Evolutionary conservation across 495 filamentous ascomycete genomes (phyloP).

Genomic region (Xylaria intraflava): DNA sequence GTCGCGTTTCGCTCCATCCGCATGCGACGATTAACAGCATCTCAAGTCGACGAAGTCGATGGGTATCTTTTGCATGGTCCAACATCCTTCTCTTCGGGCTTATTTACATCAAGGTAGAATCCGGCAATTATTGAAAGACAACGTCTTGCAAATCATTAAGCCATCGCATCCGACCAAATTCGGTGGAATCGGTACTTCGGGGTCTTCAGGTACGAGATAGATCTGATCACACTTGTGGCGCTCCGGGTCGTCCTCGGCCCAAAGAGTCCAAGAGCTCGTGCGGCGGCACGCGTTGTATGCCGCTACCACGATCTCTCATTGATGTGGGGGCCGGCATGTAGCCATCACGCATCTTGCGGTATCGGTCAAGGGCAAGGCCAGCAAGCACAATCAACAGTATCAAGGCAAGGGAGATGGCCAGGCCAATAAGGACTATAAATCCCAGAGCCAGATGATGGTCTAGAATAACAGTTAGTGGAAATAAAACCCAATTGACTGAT

Average conservation of each 20-base stretch:
- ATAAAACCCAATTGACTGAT: constrained; percentile 20
- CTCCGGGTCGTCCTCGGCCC: constrained; percentile 32
- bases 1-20: constrained; percentile 16
- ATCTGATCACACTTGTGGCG: constrained; percentile 34
- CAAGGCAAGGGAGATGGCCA: constrained; percentile 79
- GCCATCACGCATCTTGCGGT: constrained; percentile 77
- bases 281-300: constrained; percentile 75
- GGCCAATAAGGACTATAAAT: constrained; percentile 85
- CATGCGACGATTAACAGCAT: constrained; percentile 10
- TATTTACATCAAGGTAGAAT: neutral
- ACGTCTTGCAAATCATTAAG: neutral
- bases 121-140: neutral
- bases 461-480: constrained; percentile 23
- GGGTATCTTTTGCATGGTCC: constrained; percentile 7
- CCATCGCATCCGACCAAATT: constrained; percentile 9
- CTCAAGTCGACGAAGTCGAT: constrained; percentile 6
- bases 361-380: constrained; percentile 76
- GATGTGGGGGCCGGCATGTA: constrained; percentile 74
- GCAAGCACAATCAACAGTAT: constrained; percentile 82
- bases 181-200: neutral
- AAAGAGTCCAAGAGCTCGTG: constrained; percentile 63
- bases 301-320: constrained; percentile 65
- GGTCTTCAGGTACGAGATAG: neutral
- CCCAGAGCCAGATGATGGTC: constrained; percentile 65
- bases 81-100: neutral